phyloP scores from a whole-genome alignment of 768 basidiomycete genomes.

The Auriscalpium vulgare region DNA sequence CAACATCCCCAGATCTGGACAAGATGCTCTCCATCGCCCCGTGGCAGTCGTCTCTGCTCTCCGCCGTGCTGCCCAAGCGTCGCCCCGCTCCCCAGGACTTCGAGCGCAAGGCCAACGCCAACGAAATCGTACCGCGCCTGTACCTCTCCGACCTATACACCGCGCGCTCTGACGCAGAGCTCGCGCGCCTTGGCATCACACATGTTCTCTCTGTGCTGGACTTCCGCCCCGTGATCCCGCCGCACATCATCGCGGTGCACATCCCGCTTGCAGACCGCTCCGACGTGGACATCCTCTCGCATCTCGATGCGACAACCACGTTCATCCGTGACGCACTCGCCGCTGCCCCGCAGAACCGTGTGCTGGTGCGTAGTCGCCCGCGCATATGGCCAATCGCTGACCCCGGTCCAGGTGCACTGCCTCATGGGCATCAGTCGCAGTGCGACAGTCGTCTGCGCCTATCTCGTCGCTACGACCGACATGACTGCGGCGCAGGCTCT shows the following conservation, averaged over 20 bases:
- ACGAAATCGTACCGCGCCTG: slow-evolving; percentile 37
- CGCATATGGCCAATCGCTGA: neutral
- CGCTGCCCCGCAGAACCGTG: slow-evolving; percentile 33
- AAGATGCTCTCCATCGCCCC: too few relatives aligned
- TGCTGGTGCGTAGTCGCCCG: slow-evolving; percentile 35
- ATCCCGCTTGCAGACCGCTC: slow-evolving; percentile 39
- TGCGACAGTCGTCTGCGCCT: slow-evolving; percentile 71
- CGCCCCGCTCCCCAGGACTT: neutral
- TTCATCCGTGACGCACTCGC: slow-evolving; percentile 45
- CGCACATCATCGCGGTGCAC: slow-evolving; percentile 39
- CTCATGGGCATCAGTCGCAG: slow-evolving; percentile 70
- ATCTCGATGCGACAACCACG: slow-evolving; percentile 41
- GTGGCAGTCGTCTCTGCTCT: too few relatives aligned
- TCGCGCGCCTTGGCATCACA: slow-evolving; percentile 57
- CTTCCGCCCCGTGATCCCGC: slow-evolving; percentile 35
- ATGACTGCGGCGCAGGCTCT: slow-evolving; percentile 23
- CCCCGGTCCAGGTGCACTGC: slow-evolving; percentile 59
- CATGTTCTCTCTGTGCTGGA: slow-evolving; percentile 68
- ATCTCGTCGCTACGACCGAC: slow-evolving; percentile 28
- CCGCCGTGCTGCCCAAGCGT: too few relatives aligned
- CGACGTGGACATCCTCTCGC: slow-evolving; percentile 33
- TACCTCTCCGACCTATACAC: slow-evolving; percentile 59
- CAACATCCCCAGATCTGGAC: too few relatives aligned
- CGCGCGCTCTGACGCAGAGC: slow-evolving; percentile 39
- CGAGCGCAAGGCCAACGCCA: slow-evolving; percentile 14